Evolutionary conservation across 2,329 filamentous ascomycete species (phyloP).

Genomic region (Nemania serpens): DNA sequence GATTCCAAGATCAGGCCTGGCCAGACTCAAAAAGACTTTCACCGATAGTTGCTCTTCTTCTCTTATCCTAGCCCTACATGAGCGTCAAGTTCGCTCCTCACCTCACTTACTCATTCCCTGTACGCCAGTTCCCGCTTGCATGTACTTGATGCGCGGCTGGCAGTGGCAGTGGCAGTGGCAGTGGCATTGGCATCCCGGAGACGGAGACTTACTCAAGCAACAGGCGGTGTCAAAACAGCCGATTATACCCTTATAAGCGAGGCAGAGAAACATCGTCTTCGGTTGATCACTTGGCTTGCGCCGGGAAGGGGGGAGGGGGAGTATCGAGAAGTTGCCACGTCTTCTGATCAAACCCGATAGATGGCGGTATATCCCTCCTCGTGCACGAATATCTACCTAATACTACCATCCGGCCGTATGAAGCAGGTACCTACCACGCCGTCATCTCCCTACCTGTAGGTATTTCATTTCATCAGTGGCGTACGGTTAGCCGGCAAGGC

Average conservation of each 20-base stretch:
- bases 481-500: constrained; percentile 24
- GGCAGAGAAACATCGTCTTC: neutral
- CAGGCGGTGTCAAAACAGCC: constrained; percentile 20
- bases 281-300: neutral
- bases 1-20: constrained; percentile 1
- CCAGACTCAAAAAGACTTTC: constrained; percentile 5
- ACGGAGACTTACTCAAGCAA: neutral
- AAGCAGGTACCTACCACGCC: neutral
- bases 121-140: constrained; percentile 7
- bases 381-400: neutral
- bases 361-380: neutral
- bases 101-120: constrained; percentile 1
- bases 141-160: neutral
- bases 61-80: neutral
- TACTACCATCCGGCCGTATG: neutral
- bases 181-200: no score
- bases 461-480: constrained; percentile 9
- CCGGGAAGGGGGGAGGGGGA: neutral
- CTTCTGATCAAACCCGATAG: constrained; percentile 9
- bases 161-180: no score
- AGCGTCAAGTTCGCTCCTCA: neutral
- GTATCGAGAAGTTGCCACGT: constrained; percentile 12
- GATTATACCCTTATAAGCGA: constrained; percentile 1
- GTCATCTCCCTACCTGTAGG: neutral
- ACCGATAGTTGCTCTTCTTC: constrained; percentile 18